These are phyloP conservation scores for Dendryphion nanum DNA, from an alignment of 2,329 filamentous ascomycete genomes.

Conservation along the genomic window DNA sequence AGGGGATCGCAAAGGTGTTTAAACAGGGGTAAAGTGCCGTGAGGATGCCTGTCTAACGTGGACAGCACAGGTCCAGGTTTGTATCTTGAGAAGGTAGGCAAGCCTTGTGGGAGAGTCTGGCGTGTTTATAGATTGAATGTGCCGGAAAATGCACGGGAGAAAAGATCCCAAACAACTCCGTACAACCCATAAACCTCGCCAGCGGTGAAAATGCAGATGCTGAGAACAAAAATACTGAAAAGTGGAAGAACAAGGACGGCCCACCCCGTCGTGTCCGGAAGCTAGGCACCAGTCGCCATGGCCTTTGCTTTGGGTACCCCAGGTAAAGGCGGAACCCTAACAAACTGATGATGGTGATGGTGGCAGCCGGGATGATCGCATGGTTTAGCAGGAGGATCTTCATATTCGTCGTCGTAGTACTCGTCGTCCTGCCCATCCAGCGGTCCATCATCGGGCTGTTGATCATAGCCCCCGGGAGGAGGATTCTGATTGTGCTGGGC, in stretches of 20 bases:
- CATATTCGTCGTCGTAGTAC: conserved; percentile 37
- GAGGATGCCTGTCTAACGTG: too few relatives aligned
- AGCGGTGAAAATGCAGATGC: not conserved
- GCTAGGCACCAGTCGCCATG: conserved; percentile 33
- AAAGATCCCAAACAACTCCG: not conserved
- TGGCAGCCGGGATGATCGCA: conserved; percentile 32
- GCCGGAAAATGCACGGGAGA: not conserved
- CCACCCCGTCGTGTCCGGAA: conserved; percentile 40
- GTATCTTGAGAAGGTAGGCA: too few relatives aligned
- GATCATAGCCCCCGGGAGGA: conserved; percentile 29
- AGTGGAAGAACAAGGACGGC: conserved; percentile 38
- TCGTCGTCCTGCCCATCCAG: conserved; percentile 35
- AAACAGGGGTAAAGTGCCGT: too few relatives aligned
- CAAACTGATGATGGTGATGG: conserved; percentile 29
- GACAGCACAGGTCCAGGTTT: too few relatives aligned
- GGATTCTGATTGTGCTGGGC: conserved; percentile 30
- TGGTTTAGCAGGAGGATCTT: conserved; percentile 24
- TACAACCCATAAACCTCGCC: not conserved
- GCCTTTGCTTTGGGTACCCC: too few relatives aligned
- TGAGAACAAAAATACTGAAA: conserved; percentile 25
- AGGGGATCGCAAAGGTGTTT: too few relatives aligned
- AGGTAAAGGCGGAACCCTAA: too few relatives aligned
- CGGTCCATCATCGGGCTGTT: conserved; percentile 29
- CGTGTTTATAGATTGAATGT: not conserved
- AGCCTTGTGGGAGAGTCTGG: too few relatives aligned